These are phyloP conservation scores for Aspergillus phoenicis DNA, from an alignment of 2,329 filamentous ascomycete species.

Conservation along the genomic window DNA sequence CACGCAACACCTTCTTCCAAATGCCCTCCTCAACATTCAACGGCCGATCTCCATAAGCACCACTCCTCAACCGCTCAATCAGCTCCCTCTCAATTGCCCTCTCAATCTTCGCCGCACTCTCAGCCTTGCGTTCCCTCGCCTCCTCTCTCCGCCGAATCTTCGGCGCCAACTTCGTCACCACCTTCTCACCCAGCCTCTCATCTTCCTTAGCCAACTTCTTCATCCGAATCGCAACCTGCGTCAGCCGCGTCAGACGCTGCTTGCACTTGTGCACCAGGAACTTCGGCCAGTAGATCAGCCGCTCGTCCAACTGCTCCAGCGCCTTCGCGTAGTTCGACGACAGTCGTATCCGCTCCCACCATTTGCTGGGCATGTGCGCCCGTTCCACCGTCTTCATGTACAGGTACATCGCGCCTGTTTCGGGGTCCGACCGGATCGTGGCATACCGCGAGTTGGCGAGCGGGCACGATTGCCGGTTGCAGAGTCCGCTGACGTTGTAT, in stretches of 20 bases:
- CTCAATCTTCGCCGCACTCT: slow-evolving; percentile 89
- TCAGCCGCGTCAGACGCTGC: slow-evolving; percentile 87
- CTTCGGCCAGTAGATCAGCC: slow-evolving; percentile 91
- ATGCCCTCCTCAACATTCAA: slow-evolving; percentile 93
- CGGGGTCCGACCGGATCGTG: slow-evolving; percentile 80
- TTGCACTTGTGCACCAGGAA: slow-evolving; percentile 95
- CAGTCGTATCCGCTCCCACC: slow-evolving; percentile 92
- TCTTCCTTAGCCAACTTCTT: slow-evolving; percentile 84
- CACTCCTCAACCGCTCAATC: slow-evolving; percentile 84
- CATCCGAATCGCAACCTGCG: slow-evolving; percentile 81
- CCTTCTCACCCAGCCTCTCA: slow-evolving; percentile 80
- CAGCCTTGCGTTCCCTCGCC: slow-evolving; percentile 74
- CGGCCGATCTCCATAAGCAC: slow-evolving; percentile 91
- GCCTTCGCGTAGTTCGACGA: slow-evolving; percentile 90
- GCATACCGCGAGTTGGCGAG: slow-evolving; percentile 92
- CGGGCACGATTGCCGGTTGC: slow-evolving; percentile 84
- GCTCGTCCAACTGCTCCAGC: slow-evolving; percentile 80
- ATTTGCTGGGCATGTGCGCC: slow-evolving; percentile 81
- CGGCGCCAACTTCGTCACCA: slow-evolving; percentile 86
- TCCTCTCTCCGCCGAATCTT: slow-evolving; percentile 80
- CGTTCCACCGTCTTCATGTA: slow-evolving; percentile 97
- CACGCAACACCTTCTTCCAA: slow-evolving; percentile 95
- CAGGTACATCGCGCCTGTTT: slow-evolving; percentile 82
- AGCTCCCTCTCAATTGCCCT: slow-evolving; percentile 93
- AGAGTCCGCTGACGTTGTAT: slow-evolving; percentile 82